A percentile compares a stretch with the other conserved stretches of the same genome.
Evolutionary conservation across 1,284 basidiomycete genomes (phyloP).

Genomic region (Pseudozyma hubeiensis): DNA sequence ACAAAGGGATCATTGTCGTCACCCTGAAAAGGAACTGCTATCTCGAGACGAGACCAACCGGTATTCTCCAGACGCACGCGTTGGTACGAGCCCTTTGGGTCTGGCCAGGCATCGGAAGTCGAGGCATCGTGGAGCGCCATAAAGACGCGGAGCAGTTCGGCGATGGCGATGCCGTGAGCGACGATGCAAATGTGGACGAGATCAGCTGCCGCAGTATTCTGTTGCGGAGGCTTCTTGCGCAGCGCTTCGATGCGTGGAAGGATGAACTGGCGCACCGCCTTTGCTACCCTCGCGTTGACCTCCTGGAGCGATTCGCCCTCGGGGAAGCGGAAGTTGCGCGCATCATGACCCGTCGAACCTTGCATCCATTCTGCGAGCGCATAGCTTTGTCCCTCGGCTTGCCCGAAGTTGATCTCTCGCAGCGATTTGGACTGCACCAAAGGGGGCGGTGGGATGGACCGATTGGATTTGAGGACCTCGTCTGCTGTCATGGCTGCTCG

Average conservation of each 20-base stretch:
- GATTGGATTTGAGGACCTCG: conserved; percentile 72
- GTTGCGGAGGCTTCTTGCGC: conserved; percentile 29
- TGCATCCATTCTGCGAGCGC: conserved; percentile 42
- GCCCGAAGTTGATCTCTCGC: conserved; percentile 75
- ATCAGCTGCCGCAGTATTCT: conserved; percentile 7
- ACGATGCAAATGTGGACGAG: conserved; percentile 77
- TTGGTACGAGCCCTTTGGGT: conserved; percentile 67
- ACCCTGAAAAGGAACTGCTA: conserved; percentile 58
- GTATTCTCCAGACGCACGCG: conserved; percentile 72
- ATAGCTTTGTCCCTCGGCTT: conserved; percentile 78
- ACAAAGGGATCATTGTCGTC: conserved; percentile 1
- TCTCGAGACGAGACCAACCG: conserved; percentile 71
- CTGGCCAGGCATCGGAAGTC: conserved; percentile 55
- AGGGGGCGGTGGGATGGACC: conserved; percentile 73
- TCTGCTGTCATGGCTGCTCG: conserved; percentile 80
- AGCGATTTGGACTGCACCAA: conserved; percentile 71
- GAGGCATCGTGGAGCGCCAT: conserved; percentile 53
- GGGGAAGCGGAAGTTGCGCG: conserved; percentile 75
- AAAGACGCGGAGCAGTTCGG: conserved; percentile 70
- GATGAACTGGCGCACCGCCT: conserved; percentile 75
- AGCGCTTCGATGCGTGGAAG: conserved; percentile 73
- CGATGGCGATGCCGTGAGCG: conserved; percentile 83
- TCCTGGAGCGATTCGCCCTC: conserved; percentile 81
- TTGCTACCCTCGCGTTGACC: conserved; percentile 75
- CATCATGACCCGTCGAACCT: conserved; percentile 59